Evolutionary conservation across 495 filamentous ascomycete genomes (phyloP).

Genomic region (Lasiosphaeria hispida): DNA sequence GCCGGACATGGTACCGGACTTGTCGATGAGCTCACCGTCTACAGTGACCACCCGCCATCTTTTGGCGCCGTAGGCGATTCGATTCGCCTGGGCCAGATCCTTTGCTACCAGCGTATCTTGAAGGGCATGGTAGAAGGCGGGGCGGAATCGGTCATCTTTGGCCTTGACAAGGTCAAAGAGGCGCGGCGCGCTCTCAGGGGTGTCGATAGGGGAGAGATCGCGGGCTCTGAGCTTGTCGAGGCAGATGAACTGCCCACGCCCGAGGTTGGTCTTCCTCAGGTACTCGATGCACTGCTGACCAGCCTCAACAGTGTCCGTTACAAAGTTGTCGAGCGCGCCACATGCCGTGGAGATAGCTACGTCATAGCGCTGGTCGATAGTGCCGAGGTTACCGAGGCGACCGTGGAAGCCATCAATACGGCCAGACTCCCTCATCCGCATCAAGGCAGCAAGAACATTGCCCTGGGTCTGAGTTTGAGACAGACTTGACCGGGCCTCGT

Average conservation of each 20-base stretch:
- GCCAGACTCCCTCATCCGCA: constrained; percentile 93
- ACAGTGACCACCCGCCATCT: constrained; percentile 96
- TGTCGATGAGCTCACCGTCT: constrained; percentile 92
- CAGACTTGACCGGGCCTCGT: constrained; percentile 87
- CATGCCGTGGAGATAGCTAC: constrained; percentile 97
- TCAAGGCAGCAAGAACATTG: constrained; percentile 85
- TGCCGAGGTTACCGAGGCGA: constrained; percentile 90
- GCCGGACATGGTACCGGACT: constrained; percentile 96
- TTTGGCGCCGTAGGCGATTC: constrained; percentile 89
- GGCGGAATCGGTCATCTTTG: constrained; percentile 81
- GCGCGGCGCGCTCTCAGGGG: constrained; percentile 87
- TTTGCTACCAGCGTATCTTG: constrained; percentile 92
- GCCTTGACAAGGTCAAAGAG: constrained; percentile 90
- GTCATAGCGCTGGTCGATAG: constrained; percentile 91
- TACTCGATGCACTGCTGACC: constrained; percentile 98
- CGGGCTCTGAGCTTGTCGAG: constrained; percentile 78
- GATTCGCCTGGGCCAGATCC: constrained; percentile 88
- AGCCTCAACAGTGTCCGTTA: constrained; percentile 90
- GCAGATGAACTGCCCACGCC: constrained; percentile 95
- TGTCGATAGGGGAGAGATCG: constrained; percentile 74
- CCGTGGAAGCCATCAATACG: constrained; percentile 96
- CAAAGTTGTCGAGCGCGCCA: constrained; percentile 85
- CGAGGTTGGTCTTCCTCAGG: constrained; percentile 93
- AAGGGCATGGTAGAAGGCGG: constrained; percentile 90
- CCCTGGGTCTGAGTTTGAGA: constrained; percentile 88